phyloP scores from a whole-genome alignment of 2,329 filamentous ascomycete species.

The Aspergillus sp. region DNA sequence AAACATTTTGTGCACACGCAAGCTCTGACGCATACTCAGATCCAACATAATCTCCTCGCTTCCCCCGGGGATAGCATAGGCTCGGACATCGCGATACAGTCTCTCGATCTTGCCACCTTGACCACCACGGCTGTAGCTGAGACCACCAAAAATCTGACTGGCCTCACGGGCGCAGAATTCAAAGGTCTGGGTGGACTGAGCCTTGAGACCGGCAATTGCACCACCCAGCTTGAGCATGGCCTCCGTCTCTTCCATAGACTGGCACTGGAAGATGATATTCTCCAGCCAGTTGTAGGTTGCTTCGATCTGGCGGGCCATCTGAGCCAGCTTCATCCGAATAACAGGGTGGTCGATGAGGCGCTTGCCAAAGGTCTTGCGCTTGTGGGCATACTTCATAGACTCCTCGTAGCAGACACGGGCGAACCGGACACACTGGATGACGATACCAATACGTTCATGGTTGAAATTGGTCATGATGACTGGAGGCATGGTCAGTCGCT shows the following conservation, averaged over 20 bases:
- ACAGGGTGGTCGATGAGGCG: slow-evolving; percentile 95
- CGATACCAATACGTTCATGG: slow-evolving; percentile 97
- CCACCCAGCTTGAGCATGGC: slow-evolving; percentile 95
- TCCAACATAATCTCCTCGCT: slow-evolving; percentile 99
- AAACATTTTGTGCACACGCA: slow-evolving; percentile 83
- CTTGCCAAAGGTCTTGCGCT: slow-evolving; percentile 95
- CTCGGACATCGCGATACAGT: slow-evolving; percentile 89
- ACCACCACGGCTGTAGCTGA: slow-evolving; percentile 87
- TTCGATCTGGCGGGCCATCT: slow-evolving; percentile 98
- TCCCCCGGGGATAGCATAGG: slow-evolving; percentile 93
- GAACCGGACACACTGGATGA: slow-evolving; percentile 96
- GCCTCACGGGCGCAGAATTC: slow-evolving; percentile 98
- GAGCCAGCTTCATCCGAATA: slow-evolving; percentile 93
- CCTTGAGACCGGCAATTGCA: slow-evolving; percentile 90
- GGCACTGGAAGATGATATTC: slow-evolving; percentile 88
- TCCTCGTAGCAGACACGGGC: slow-evolving; percentile 96
- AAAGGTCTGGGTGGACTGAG: slow-evolving; percentile 88
- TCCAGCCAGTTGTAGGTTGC: slow-evolving; percentile 97
- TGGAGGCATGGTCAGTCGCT: slow-evolving; percentile 22
- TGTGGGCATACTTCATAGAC: slow-evolving; percentile 93
- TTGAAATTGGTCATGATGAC: slow-evolving; percentile 99
- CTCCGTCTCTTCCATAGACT: slow-evolving; percentile 89
- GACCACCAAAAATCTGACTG: slow-evolving; percentile 92
- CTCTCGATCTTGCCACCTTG: slow-evolving; percentile 95
- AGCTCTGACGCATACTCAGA: slow-evolving; percentile 84